A percentile compares a stretch with the other conserved stretches of the same genome.
Conservation (phyloP, 495 filamentous ascomycete species). For the Trichoderma erinaceum region DNA sequence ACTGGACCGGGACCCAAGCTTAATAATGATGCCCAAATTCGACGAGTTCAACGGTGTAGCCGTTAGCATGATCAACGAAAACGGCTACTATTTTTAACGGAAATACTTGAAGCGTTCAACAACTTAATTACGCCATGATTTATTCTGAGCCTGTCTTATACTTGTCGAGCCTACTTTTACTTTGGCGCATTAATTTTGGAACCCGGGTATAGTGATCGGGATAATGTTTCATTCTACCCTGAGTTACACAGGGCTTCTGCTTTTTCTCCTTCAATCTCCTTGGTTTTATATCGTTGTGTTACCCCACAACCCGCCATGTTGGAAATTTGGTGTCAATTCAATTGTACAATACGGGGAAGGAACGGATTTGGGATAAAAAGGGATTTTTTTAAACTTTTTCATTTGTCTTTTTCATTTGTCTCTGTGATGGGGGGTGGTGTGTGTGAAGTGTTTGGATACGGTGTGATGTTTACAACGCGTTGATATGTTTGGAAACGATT, state of each 20-base stretch:
- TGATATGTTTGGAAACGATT: conserved; percentile 9
- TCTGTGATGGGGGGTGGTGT: no score
- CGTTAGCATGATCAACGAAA: conserved; percentile 29
- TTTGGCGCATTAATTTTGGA: neutral
- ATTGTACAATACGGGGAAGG: conserved; percentile 12
- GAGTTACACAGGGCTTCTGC: conserved; percentile 9
- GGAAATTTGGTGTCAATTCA: conserved; percentile 7
- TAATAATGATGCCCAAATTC: conserved; percentile 41
- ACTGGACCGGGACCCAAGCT: conserved; percentile 33
- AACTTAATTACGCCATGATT: neutral
- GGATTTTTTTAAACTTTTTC: conserved; percentile 15
- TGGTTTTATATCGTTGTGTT: neutral
- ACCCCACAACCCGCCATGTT: conserved; percentile 7
- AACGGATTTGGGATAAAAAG: conserved; percentile 1
- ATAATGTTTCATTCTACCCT: conserved; percentile 10
- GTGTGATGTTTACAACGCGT: conserved; percentile 1
- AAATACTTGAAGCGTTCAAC: conserved; percentile 21
- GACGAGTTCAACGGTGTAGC: conserved; percentile 36
- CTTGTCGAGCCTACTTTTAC: neutral
- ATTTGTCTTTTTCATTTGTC: conserved; percentile 18
- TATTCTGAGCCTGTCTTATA: neutral
- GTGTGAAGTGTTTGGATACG: neutral
- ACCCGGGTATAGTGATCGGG: conserved; percentile 10
- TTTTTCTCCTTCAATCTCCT: neutral
- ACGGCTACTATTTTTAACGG: conserved; percentile 31